Evolutionary conservation across 1,284 basidiomycete species (phyloP).

Genomic region (Pascua guehoae): DNA sequence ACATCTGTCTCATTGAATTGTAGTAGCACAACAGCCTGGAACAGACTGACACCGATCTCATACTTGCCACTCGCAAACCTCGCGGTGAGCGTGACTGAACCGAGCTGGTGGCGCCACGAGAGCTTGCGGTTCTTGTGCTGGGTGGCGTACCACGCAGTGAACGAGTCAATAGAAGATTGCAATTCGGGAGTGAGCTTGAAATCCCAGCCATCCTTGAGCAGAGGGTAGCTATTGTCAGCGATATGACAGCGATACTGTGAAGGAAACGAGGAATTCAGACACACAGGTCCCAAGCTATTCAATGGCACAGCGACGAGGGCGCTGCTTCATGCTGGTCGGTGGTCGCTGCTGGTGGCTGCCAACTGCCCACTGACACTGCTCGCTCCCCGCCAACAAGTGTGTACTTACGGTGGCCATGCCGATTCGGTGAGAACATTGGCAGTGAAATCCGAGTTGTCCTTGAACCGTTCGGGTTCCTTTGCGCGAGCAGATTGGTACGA

Average conservation of each 20-base stretch:
- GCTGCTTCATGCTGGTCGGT: too few species aligned
- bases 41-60: constrained; percentile 85
- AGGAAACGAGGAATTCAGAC: neutral
- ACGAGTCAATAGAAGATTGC: constrained; percentile 63
- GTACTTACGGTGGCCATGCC: constrained; percentile 55
- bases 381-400: too few species aligned
- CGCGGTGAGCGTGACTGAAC: constrained; percentile 68
- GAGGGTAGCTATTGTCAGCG: constrained; percentile 25
- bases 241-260: neutral
- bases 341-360: too few species aligned
- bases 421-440: constrained; percentile 57
- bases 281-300: too few species aligned
- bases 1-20: constrained; percentile 71
- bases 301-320: too few species aligned
- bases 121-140: constrained; percentile 67
- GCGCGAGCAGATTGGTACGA: constrained; percentile 49
- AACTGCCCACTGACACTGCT: too few species aligned
- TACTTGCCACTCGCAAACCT: constrained; percentile 68
- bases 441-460: constrained; percentile 49
- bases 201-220: constrained; percentile 45
- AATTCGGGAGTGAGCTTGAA: constrained; percentile 56
- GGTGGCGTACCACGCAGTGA: constrained; percentile 65
- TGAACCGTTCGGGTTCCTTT: constrained; percentile 41
- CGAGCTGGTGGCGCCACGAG: constrained; percentile 77
- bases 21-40: constrained; percentile 81